Percentiles rank a stretch among this genome's conserved stretches.
These are phyloP conservation scores for Podospora australis DNA, from an alignment of 495 filamentous ascomycete genomes.

Conservation along the genomic window DNA sequence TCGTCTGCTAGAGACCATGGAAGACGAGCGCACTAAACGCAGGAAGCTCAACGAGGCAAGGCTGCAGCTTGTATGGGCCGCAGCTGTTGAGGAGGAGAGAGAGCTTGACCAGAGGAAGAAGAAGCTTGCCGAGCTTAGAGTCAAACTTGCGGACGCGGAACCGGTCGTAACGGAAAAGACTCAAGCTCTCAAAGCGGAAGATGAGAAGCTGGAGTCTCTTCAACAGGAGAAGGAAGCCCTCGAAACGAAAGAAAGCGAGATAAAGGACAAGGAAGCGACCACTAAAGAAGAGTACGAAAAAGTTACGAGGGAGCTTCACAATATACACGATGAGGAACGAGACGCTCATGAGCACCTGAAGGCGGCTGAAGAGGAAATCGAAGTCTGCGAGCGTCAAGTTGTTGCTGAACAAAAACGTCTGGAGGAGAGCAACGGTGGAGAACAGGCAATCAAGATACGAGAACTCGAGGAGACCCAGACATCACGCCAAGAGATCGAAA, in stretches of 20 bases:
- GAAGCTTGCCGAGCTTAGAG: conserved; percentile 27
- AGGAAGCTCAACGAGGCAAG: conserved; percentile 44
- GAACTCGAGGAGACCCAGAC: conserved; percentile 46
- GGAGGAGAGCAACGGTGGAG: conserved; percentile 50
- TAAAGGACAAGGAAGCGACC: not conserved
- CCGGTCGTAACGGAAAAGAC: conserved; percentile 21
- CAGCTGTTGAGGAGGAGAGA: conserved; percentile 47
- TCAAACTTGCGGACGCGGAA: conserved; percentile 23
- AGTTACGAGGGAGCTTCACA: too few species aligned
- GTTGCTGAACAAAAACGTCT: conserved; percentile 37
- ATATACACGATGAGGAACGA: conserved; percentile 44
- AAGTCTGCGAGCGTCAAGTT: conserved; percentile 34
- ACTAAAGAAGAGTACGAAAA: conserved; percentile 11
- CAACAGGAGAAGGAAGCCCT: not conserved
- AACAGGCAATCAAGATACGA: conserved; percentile 28
- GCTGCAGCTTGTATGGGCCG: conserved; percentile 64
- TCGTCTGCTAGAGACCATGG: conserved; percentile 45
- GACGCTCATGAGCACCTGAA: conserved; percentile 37
- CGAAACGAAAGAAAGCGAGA: not conserved
- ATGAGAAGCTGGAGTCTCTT: conserved; percentile 6
- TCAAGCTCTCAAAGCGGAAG: conserved; percentile 21
- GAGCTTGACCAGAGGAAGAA: conserved; percentile 24
- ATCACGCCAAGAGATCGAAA: conserved; percentile 38
- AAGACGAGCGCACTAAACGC: conserved; percentile 52
- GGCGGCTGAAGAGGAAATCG: conserved; percentile 26